phyloP scores from a whole-genome alignment of 805 yeast genomes.

The Candida stauntonica region DNA sequence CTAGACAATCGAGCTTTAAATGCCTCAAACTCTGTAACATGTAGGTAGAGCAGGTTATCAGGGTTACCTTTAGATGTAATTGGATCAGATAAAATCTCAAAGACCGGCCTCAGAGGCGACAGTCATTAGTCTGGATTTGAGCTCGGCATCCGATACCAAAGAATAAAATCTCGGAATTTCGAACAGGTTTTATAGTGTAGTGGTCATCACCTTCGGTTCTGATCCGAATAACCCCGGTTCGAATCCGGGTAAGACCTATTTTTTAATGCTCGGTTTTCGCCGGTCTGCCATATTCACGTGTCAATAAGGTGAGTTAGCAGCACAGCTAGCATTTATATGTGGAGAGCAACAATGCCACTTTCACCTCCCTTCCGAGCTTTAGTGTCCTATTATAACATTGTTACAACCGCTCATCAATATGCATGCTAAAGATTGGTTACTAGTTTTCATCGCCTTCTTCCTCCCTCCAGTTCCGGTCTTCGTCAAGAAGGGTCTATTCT shows the following conservation, averaged over 20 bases:
- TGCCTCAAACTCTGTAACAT: no score
- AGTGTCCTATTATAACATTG: neutral
- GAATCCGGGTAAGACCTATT: conserved; percentile 31
- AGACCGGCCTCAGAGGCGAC: no score
- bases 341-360: neutral
- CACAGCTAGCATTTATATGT: no score
- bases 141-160: no score
- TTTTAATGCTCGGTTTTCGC: no score
- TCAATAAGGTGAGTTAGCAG: neutral
- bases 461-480: conserved; percentile 72
- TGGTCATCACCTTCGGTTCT: conserved; percentile 31
- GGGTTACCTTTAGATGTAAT: no score
- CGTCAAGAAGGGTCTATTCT: conserved; percentile 55
- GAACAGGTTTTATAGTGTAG: conserved; percentile 25
- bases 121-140: no score
- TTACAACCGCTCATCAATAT: conserved; percentile 10
- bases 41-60: no score
- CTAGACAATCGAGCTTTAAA: no score
- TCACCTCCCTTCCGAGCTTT: no score
- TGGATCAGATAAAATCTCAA: no score
- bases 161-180: neutral
- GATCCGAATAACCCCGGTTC: conserved; percentile 33
- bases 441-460: conserved; percentile 63
- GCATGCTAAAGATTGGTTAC: conserved; percentile 52
- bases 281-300: neutral